A percentile compares a stretch with the other conserved stretches of the same genome.
Conservation (phyloP, 345 rosid species). For the Murraya koenigii region DNA sequence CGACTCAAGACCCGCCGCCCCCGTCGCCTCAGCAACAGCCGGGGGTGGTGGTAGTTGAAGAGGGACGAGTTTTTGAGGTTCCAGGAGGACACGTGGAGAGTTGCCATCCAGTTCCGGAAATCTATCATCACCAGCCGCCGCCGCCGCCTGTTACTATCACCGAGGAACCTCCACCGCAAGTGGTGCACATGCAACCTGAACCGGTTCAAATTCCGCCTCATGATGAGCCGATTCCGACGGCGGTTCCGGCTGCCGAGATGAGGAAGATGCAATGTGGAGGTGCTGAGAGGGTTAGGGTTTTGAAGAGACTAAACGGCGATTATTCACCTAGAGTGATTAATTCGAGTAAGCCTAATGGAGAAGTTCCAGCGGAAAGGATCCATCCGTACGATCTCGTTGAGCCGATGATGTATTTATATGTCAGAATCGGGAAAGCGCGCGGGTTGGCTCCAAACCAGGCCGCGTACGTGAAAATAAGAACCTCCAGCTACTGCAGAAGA, state of each 20-base stretch:
- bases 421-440: constrained; percentile 75
- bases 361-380: constrained; percentile 38
- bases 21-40: constrained; percentile 23
- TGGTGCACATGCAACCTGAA: constrained; percentile 21
- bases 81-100: constrained; percentile 30
- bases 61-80: constrained; percentile 49
- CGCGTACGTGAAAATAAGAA: constrained; percentile 66
- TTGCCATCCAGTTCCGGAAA: constrained; percentile 17
- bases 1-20: constrained; percentile 23
- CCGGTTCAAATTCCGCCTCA: constrained; percentile 32
- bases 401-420: constrained; percentile 85
- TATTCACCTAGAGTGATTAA: constrained; percentile 69
- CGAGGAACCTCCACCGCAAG: constrained; percentile 57
- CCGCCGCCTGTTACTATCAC: constrained; percentile 52
- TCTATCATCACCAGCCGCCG: constrained; percentile 25
- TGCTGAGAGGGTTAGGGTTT: constrained; percentile 57
- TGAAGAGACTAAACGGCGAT: constrained; percentile 57
- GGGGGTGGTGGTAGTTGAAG: constrained; percentile 47
- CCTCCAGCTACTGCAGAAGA: constrained; percentile 39
- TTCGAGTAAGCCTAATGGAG: constrained; percentile 29
- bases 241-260: constrained; percentile 32
- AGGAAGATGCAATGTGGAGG: constrained; percentile 67
- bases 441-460: constrained; percentile 54
- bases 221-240: constrained; percentile 7
- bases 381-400: constrained; percentile 80